Evolutionary conservation across 1,139 yeast genomes (phyloP).

Genomic region (Petasospora fabianii): DNA sequence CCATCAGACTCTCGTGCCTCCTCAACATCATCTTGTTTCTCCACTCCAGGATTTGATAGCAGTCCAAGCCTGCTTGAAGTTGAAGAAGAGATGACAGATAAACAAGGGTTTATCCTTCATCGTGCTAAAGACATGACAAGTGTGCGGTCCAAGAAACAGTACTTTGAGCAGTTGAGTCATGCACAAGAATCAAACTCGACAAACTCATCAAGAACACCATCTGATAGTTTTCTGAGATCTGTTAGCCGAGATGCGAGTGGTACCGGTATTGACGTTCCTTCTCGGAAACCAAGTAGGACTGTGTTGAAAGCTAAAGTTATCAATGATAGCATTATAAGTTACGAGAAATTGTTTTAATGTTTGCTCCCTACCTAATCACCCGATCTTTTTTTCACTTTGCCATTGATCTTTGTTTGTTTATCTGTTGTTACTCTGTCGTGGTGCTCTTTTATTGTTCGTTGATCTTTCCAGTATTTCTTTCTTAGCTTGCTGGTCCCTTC

Average conservation of each 20-base stretch:
- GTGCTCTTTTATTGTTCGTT: too few relatives aligned
- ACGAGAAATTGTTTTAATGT: constrained; percentile 21
- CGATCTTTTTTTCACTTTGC: too few relatives aligned
- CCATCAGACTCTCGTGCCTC: constrained; percentile 5
- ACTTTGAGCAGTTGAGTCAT: constrained; percentile 9
- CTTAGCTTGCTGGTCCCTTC: too few relatives aligned
- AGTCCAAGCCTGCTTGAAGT: background rate
- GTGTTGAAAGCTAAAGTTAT: constrained; percentile 20
- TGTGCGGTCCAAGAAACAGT: constrained; percentile 7
- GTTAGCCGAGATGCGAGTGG: background rate
- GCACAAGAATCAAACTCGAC: background rate
- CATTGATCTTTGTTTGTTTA: too few relatives aligned
- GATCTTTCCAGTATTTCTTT: too few relatives aligned
- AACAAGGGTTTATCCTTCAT: background rate
- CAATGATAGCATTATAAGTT: constrained; percentile 19
- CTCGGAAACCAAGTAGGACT: constrained; percentile 20
- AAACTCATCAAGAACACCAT: background rate
- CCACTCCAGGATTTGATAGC: background rate
- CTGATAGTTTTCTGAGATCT: background rate
- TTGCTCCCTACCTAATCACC: too few relatives aligned
- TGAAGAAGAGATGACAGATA: background rate
- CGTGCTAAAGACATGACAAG: background rate
- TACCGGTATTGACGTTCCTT: background rate
- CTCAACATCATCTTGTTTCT: constrained; percentile 8
- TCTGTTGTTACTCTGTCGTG: too few relatives aligned